Conservation (phyloP, 768 basidiomycete genomes). For the Boletus sp. region DNA sequence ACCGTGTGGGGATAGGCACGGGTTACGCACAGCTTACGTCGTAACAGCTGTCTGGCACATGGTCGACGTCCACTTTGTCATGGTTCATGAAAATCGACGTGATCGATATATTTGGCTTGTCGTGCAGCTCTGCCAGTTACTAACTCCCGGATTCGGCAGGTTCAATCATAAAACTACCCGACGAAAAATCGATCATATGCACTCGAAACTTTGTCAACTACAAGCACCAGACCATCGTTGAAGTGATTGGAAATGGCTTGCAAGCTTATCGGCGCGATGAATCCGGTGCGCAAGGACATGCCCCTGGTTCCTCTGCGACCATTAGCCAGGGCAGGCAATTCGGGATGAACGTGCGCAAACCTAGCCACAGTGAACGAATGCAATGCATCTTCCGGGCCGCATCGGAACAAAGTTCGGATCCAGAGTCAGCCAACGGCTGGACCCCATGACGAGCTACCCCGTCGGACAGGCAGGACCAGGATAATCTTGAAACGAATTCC, state of each 20-base stretch:
- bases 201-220: neutral
- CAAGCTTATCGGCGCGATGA: neutral
- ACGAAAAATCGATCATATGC: no score
- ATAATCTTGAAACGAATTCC: conserved; percentile 38
- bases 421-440: conserved; percentile 14
- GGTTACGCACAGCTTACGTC: neutral
- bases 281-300: neutral
- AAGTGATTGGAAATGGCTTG: neutral
- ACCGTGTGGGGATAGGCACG: neutral
- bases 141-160: neutral
- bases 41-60: conserved; percentile 3
- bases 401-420: conserved; percentile 12
- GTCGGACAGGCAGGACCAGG: conserved; percentile 40
- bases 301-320: neutral
- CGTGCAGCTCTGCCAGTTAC: neutral
- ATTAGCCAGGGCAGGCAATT: neutral
- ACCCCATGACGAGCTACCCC: neutral
- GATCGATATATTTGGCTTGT: neutral
- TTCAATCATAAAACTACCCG: neutral
- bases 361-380: no score
- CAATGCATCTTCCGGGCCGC: conserved; percentile 8
- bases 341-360: neutral
- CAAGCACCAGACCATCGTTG: neutral
- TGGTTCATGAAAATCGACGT: neutral
- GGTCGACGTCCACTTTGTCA: conserved; percentile 3